Evolutionary conservation across 257 asterid genomes (phyloP).

Genomic region (Plectranthus barbatus): DNA sequence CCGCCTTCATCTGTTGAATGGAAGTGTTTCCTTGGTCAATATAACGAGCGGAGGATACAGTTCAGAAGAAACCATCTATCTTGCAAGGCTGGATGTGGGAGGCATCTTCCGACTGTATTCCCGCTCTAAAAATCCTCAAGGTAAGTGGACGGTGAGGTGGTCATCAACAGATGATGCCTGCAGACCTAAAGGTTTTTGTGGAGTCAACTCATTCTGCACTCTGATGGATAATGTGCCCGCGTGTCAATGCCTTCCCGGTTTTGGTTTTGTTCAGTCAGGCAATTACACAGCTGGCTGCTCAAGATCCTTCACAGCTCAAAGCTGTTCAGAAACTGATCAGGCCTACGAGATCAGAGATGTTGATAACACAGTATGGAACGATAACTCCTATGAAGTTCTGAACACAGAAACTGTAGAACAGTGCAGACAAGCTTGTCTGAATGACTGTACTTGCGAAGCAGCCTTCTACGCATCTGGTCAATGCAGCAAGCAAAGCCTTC

Average conservation of each 20-base stretch:
- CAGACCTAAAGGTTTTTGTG: constrained; percentile 37
- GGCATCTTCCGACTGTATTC: constrained; percentile 41
- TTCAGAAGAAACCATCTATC: constrained; percentile 1
- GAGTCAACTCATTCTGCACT: constrained; percentile 36
- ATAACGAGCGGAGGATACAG: constrained; percentile 20
- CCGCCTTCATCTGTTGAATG: constrained; percentile 34
- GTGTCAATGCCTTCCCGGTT: constrained; percentile 42
- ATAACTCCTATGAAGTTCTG: constrained; percentile 4
- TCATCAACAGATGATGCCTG: constrained; percentile 15
- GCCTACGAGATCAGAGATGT: constrained; percentile 24
- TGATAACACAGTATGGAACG: constrained; percentile 23
- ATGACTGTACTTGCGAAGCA: constrained; percentile 49
- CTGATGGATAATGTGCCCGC: not conserved
- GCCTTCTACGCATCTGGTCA: constrained; percentile 16
- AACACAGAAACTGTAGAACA: constrained; percentile 2
- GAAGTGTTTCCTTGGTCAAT: not conserved
- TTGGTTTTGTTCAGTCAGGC: constrained; percentile 16
- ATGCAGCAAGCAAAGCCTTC: constrained; percentile 46
- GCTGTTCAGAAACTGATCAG: constrained; percentile 14
- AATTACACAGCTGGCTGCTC: constrained; percentile 30
- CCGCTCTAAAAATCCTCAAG: not conserved
- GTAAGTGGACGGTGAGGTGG: constrained; percentile 19
- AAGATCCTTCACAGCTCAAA: constrained; percentile 4
- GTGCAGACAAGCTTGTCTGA: constrained; percentile 30
- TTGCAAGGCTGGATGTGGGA: constrained; percentile 34